Percentiles rank a stretch among this genome's conserved stretches.
These are phyloP conservation scores for Adansonia grandidieri DNA, from an alignment of 441 rosid genomes.

Conservation along the genomic window DNA sequence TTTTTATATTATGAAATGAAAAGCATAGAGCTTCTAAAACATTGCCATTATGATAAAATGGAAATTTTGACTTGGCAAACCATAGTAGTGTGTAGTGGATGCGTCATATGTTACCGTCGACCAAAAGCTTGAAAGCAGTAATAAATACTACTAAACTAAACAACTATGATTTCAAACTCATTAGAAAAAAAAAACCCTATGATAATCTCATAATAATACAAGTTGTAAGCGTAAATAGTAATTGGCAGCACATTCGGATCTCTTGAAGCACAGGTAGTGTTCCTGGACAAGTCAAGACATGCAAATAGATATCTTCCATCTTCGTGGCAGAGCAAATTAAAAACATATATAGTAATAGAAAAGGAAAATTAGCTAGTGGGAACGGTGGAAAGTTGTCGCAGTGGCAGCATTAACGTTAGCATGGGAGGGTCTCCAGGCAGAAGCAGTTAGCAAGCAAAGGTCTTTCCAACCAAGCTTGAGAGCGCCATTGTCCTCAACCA, in stretches of 20 bases:
- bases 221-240: neutral
- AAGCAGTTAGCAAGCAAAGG: conserved; percentile 94
- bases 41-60: neutral
- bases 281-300: neutral
- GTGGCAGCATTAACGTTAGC: neutral
- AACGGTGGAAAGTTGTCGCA: neutral
- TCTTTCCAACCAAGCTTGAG: conserved; percentile 99
- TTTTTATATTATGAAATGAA: neutral
- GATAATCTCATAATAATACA: neutral
- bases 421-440: conserved; percentile 87
- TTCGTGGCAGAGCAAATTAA: neutral
- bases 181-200: neutral
- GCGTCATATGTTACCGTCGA: neutral
- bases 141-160: neutral
- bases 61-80: neutral
- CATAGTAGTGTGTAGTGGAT: neutral
- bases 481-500: conserved; percentile 90
- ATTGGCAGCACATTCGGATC: neutral
- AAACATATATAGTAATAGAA: neutral
- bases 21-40: neutral
- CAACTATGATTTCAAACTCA: neutral
- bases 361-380: conserved; percentile 8
- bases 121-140: neutral
- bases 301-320: neutral
- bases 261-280: neutral